Conservation (phyloP, 805 yeast species). For the Yarrowia divulgata region DNA sequence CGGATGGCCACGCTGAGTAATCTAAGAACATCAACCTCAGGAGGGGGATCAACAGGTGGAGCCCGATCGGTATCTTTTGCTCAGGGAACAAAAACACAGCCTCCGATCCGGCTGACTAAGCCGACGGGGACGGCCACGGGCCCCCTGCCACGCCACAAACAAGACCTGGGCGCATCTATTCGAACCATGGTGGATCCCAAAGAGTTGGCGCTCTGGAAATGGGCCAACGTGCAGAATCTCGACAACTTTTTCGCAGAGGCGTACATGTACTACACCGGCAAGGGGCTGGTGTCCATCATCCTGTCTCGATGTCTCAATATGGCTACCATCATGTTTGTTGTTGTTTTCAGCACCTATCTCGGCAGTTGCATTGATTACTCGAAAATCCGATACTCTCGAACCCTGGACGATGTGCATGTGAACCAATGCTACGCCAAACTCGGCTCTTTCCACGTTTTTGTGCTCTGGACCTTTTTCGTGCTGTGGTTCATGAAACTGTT, state of each 20-base stretch:
- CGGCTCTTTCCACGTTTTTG: constrained; percentile 60
- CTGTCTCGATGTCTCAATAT: constrained; percentile 71
- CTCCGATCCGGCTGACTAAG: neutral
- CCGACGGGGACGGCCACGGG: neutral
- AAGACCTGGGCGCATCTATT: constrained; percentile 27
- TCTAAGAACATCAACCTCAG: neutral
- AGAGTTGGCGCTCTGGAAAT: constrained; percentile 79
- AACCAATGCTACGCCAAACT: constrained; percentile 58
- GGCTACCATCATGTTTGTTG: constrained; percentile 77
- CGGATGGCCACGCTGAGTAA: neutral
- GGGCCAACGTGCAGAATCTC: constrained; percentile 95
- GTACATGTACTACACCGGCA: constrained; percentile 82
- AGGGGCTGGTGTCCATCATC: constrained; percentile 82
- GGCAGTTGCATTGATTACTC: constrained; percentile 80
- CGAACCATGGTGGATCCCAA: constrained; percentile 32
- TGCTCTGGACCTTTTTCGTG: constrained; percentile 66
- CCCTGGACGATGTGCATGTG: constrained; percentile 54
- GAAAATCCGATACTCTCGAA: constrained; percentile 47
- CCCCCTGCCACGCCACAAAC: constrained; percentile 15
- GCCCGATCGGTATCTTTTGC: constrained; percentile 29
- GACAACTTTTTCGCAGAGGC: constrained; percentile 85
- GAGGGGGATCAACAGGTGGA: neutral
- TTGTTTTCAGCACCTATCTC: constrained; percentile 78
- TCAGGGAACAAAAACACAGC: constrained; percentile 1
- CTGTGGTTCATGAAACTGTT: constrained; percentile 52